These are phyloP conservation scores for Aspergillus biplanus DNA, from an alignment of 495 filamentous ascomycete genomes.

Conservation along the genomic window DNA sequence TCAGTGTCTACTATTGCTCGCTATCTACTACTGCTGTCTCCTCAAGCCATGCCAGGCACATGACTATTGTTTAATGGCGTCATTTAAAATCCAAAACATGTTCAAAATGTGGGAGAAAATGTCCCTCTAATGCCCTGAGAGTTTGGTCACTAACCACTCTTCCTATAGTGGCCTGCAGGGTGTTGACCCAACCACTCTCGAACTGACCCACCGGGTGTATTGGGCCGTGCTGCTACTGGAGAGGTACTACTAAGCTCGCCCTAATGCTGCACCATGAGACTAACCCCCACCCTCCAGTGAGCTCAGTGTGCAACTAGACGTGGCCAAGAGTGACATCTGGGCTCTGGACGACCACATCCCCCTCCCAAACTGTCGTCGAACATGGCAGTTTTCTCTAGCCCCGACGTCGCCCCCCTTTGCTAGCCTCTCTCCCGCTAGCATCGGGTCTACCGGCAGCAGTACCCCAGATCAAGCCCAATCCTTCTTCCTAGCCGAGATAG, in stretches of 20 bases:
- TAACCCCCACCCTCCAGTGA: not conserved
- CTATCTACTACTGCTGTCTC: constrained; percentile 14
- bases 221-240: constrained; percentile 6
- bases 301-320: constrained; percentile 1
- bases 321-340: constrained; percentile 9
- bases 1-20: constrained; percentile 13
- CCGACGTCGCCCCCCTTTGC: not conserved
- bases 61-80: constrained; percentile 18
- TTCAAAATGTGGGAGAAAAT: constrained; percentile 1
- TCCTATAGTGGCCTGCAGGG: not conserved
- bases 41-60: constrained; percentile 19
- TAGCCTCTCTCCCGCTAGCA: not conserved
- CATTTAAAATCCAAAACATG: constrained; percentile 18
- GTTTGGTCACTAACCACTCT: not conserved
- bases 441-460: not conserved
- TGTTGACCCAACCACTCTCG: not conserved
- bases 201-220: constrained; percentile 2
- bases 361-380: not conserved
- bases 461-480: constrained; percentile 5
- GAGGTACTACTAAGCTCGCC: not conserved
- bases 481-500: constrained; percentile 18
- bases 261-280: not conserved
- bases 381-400: constrained; percentile 1
- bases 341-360: constrained; percentile 3
- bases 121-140: not conserved